A percentile compares a stretch with the other conserved stretches of the same genome.
Evolutionary conservation across 306 rosid species (phyloP).

Genomic region (Vachellia pachyceras): DNA sequence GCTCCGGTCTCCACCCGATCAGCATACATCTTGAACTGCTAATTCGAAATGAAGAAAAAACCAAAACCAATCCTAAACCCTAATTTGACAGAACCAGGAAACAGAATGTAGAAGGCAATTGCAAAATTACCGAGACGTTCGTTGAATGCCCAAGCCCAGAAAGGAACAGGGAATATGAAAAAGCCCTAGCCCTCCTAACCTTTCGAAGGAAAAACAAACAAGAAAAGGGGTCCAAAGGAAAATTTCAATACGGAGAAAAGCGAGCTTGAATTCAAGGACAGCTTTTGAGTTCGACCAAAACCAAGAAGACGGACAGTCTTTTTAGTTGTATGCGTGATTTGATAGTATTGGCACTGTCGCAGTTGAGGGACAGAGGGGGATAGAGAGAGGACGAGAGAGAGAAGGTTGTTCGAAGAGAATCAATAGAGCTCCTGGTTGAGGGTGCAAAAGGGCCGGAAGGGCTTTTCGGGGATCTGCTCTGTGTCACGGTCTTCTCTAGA

Average conservation of each 20-base stretch:
- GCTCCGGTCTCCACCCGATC: constrained; percentile 82
- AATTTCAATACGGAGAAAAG: constrained; percentile 1
- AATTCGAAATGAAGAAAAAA: constrained; percentile 12
- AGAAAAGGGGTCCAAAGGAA: too few relatives aligned
- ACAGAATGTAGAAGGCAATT: background rate
- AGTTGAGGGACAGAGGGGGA: background rate
- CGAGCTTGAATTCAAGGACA: background rate
- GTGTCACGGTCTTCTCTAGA: too few relatives aligned
- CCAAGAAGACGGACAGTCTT: background rate
- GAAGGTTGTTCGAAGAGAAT: too few relatives aligned
- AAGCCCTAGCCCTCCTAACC: constrained; percentile 1
- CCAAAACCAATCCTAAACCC: constrained; percentile 47
- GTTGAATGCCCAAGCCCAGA: background rate
- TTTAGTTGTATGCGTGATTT: background rate
- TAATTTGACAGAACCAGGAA: constrained; percentile 30
- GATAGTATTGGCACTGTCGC: background rate
- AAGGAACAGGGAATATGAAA: constrained; percentile 14
- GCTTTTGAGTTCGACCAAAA: background rate
- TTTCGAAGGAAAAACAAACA: background rate
- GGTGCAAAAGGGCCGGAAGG: too few relatives aligned
- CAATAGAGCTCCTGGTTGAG: too few relatives aligned
- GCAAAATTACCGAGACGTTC: constrained; percentile 2
- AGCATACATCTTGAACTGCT: constrained; percentile 69
- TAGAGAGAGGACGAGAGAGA: background rate
- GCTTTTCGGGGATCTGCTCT: too few relatives aligned